These are phyloP conservation scores for Acmispon strigosus DNA, from an alignment of 306 rosid species.

Conservation along the genomic window DNA sequence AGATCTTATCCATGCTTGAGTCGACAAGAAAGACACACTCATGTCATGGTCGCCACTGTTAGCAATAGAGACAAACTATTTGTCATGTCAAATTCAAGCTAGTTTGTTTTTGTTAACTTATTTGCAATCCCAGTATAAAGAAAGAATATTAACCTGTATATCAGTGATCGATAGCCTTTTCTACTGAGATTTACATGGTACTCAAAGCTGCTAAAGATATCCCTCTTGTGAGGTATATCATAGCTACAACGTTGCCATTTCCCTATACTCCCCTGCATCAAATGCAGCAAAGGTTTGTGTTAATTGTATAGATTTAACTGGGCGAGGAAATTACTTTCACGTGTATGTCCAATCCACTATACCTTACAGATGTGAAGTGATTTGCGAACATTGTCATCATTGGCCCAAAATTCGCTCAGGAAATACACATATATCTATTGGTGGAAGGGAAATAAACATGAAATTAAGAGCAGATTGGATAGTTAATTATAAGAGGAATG, in stretches of 20 bases:
- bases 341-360: neutral
- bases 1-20: slow-evolving; percentile 68
- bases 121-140: too few species aligned
- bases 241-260: slow-evolving; percentile 46
- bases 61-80: neutral
- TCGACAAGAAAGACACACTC: slow-evolving; percentile 14
- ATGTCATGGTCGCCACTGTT: slow-evolving; percentile 74
- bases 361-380: slow-evolving; percentile 53
- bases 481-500: neutral
- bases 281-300: neutral
- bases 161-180: slow-evolving; percentile 51
- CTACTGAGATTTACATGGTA: slow-evolving; percentile 50
- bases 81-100: neutral
- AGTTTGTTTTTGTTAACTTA: neutral
- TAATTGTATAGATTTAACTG: neutral
- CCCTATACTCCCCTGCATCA: slow-evolving; percentile 48
- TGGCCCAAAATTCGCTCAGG: slow-evolving; percentile 47
- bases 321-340: neutral
- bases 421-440: slow-evolving; percentile 16
- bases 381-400: slow-evolving; percentile 42
- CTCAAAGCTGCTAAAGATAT: slow-evolving; percentile 1
- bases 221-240: neutral
- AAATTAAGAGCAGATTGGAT: neutral
- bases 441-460: neutral
- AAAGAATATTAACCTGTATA: slow-evolving; percentile 41